Evolutionary conservation across 2,329 filamentous ascomycete genomes (phyloP).

Genomic region (Arthrobotrys sphaeroides): DNA sequence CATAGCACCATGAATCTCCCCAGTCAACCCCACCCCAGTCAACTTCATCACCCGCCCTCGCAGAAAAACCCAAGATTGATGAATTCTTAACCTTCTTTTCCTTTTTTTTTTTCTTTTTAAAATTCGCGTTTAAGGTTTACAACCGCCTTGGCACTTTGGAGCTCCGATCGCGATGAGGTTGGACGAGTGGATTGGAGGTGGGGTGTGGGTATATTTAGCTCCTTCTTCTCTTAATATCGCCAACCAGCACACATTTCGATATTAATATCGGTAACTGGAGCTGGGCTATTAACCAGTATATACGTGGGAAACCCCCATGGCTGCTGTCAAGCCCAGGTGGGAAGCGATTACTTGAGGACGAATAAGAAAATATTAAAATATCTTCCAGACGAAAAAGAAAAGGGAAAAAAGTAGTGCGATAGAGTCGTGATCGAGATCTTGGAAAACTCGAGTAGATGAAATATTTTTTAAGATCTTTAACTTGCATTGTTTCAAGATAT

Average conservation of each 20-base stretch:
- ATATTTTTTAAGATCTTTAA: background rate
- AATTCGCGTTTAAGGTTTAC: slow-evolving; percentile 2
- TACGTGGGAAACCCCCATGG: background rate
- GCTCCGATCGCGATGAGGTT: slow-evolving; percentile 16
- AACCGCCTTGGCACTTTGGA: slow-evolving; percentile 3
- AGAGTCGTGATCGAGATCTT: slow-evolving; percentile 13
- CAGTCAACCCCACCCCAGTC: no score
- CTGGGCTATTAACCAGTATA: background rate
- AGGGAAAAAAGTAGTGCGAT: background rate
- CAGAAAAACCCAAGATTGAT: background rate
- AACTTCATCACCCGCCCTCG: slow-evolving; percentile 45
- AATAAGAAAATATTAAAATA: slow-evolving; percentile 10
- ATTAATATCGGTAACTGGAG: slow-evolving; percentile 43
- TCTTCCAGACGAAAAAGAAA: slow-evolving; percentile 1
- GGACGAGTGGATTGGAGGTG: slow-evolving; percentile 25
- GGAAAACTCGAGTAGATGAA: no score
- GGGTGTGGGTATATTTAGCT: slow-evolving; percentile 43
- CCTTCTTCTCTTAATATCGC: slow-evolving; percentile 33
- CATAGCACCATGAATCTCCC: slow-evolving; percentile 1
- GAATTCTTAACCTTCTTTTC: no score
- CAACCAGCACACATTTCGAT: background rate
- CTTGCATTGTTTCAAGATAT: slow-evolving; percentile 5
- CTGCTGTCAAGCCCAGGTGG: background rate
- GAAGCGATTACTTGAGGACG: background rate
- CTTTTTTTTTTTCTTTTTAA: slow-evolving; percentile 6